These are phyloP conservation scores for Aspergillus cejpii DNA, from an alignment of 2,329 filamentous ascomycete genomes.

Conservation along the genomic window DNA sequence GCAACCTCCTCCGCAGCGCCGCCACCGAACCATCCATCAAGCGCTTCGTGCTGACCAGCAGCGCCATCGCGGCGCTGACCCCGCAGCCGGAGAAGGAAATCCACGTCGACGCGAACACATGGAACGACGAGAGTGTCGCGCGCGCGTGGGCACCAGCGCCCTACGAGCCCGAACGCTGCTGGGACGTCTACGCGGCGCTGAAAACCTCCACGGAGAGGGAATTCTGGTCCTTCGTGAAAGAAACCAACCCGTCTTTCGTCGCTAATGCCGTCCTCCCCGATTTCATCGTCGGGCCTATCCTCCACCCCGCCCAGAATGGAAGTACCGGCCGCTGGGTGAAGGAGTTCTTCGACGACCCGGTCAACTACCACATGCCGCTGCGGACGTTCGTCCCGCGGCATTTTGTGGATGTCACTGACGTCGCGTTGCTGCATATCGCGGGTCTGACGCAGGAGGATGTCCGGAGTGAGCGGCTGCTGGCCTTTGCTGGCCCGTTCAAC, in stretches of 20 bases:
- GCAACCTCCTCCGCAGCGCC: background rate
- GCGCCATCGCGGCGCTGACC: background rate
- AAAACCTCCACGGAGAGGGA: conserved; percentile 45
- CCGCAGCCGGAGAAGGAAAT: background rate
- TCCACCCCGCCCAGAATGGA: background rate
- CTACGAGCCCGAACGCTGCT: background rate
- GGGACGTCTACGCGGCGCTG: conserved; percentile 30
- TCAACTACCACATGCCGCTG: background rate
- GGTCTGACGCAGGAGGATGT: background rate
- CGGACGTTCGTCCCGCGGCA: background rate
- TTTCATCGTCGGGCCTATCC: conserved; percentile 20
- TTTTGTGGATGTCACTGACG: background rate
- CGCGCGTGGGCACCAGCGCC: background rate
- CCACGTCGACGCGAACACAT: background rate
- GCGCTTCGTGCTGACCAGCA: conserved; percentile 4
- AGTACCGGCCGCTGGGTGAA: background rate
- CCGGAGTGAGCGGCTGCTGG: background rate
- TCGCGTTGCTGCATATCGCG: background rate
- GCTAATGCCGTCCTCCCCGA: conserved; percentile 38
- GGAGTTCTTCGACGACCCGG: background rate
- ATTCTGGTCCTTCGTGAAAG: conserved; percentile 43
- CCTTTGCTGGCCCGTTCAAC: background rate
- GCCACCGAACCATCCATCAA: background rate
- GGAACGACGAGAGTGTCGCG: background rate
- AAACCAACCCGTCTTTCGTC: conserved; percentile 41